A percentile compares a stretch with the other conserved stretches of the same genome.
Evolutionary conservation across 805 yeast species (phyloP).

Genomic region (Saturnispora sanitii): DNA sequence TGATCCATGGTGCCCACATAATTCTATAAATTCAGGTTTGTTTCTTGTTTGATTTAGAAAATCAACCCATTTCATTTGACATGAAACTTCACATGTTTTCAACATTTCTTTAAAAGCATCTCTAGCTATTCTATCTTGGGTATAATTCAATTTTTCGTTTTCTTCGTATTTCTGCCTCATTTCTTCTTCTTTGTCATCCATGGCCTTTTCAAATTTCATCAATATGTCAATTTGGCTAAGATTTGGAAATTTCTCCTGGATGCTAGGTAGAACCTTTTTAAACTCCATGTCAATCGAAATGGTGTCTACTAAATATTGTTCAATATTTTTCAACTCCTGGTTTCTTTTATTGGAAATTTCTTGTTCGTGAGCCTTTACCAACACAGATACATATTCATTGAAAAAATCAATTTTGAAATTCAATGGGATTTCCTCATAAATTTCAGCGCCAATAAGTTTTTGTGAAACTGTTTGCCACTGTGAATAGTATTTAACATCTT

Average conservation of each 20-base stretch:
- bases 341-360: slow-evolving; percentile 24
- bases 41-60: slow-evolving; percentile 41
- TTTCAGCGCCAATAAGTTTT: slow-evolving; percentile 55
- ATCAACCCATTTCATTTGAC: slow-evolving; percentile 52
- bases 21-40: slow-evolving; percentile 45
- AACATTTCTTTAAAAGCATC: slow-evolving; percentile 45
- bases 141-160: slow-evolving; percentile 34
- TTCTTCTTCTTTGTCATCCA: slow-evolving; percentile 20
- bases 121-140: slow-evolving; percentile 58
- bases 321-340: slow-evolving; percentile 45
- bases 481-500: slow-evolving; percentile 42
- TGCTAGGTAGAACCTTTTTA: not conserved
- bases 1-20: slow-evolving; percentile 73
- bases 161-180: slow-evolving; percentile 23
- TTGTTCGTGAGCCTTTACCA: slow-evolving; percentile 29
- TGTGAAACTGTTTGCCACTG: slow-evolving; percentile 53
- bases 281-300: slow-evolving; percentile 3
- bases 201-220: slow-evolving; percentile 32
- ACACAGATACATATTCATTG: slow-evolving; percentile 34
- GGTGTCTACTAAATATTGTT: slow-evolving; percentile 32
- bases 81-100: slow-evolving; percentile 25
- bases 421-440: slow-evolving; percentile 52
- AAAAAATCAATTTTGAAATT: slow-evolving; percentile 46
- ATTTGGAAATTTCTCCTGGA: slow-evolving; percentile 39
- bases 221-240: slow-evolving; percentile 54